Evolutionary conservation across 2,329 filamentous ascomycete species (phyloP), one percentile per base, ranked within the genome.

Genomic region (Stylonectria norvegica): DNA sequence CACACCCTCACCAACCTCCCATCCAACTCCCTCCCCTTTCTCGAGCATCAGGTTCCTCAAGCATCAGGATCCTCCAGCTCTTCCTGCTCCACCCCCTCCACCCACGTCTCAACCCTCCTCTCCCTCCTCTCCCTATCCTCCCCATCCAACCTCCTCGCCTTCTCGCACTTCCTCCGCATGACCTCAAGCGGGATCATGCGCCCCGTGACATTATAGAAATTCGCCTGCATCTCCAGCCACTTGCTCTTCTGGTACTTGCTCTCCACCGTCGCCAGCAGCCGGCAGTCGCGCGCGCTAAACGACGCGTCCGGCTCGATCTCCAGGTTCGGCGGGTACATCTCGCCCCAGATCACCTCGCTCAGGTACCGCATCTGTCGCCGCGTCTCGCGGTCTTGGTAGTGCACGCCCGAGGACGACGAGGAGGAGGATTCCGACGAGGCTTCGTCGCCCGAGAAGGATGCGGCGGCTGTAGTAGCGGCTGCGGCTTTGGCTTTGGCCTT

Each of bases 191-290:
- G 62, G 0, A 71, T 53, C 59, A 69, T 61, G 5, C 64, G 57
- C 4, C 69, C 69, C 0, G 68, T 71, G 31, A 55, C 63, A 42
- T 71, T 70, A 52, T 58, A 66, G 38, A 72, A 70, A 34, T 63
- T 64, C 20, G 67, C 65, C 45, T 72, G 69, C 55, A 71, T 64
- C 43, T 70, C 63, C 1, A 70, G 55, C 64, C 66, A 71, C 17
- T 58, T 58, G 19, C 55, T 55, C 15, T 45, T 52, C 33, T 60
- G 57, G 25, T 61, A 56, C 36, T 59, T 57, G 43, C 58, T 60
- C 19, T 66, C 60, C 2, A 67, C 48, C 5, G 60, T 40, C 2
- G 58, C 65, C 4, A 72, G 58, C 4, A 69, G 52, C 11, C 57
- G 50, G 22, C 62, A 63, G 43, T 69, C 65, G 15, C 47, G 48